phyloP scores from a whole-genome alignment of 306 rosid genomes.

The Quercus suber region DNA sequence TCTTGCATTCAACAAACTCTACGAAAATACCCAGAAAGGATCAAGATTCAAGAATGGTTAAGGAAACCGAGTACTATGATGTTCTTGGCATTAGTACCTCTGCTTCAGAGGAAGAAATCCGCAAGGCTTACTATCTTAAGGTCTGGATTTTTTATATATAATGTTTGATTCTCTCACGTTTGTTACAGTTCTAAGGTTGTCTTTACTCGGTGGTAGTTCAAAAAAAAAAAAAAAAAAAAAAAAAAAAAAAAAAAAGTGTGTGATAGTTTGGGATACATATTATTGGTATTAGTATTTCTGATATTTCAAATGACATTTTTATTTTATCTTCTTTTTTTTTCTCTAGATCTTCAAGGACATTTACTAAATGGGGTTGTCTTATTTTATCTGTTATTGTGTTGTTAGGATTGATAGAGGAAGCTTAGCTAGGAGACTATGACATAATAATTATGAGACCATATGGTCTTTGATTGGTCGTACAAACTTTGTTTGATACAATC shows the following conservation, averaged over 20 bases:
- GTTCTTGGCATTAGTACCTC: conserved; percentile 62
- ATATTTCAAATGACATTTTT: not conserved
- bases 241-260: no score
- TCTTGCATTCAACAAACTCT: not conserved
- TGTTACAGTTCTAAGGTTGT: not conserved
- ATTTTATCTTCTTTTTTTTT: no score
- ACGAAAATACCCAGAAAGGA: not conserved
- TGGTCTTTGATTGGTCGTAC: no score
- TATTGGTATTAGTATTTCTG: no score
- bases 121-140: conserved; percentile 92
- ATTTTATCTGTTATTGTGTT: not conserved
- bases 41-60: conserved; percentile 43
- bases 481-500: no score
- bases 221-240: no score
- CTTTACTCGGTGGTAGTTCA: no score
- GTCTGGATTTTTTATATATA: conserved; percentile 17
- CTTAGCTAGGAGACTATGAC: no score
- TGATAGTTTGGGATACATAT: no score
- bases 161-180: not conserved
- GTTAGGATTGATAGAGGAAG: no score
- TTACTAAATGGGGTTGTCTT: not conserved
- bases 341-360: not conserved
- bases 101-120: conserved; percentile 77
- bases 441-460: no score
- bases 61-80: conserved; percentile 83